Evolutionary conservation across 345 rosid species (phyloP), one percentile per base, ranked within the genome.

Genomic region (Salix caprea): DNA sequence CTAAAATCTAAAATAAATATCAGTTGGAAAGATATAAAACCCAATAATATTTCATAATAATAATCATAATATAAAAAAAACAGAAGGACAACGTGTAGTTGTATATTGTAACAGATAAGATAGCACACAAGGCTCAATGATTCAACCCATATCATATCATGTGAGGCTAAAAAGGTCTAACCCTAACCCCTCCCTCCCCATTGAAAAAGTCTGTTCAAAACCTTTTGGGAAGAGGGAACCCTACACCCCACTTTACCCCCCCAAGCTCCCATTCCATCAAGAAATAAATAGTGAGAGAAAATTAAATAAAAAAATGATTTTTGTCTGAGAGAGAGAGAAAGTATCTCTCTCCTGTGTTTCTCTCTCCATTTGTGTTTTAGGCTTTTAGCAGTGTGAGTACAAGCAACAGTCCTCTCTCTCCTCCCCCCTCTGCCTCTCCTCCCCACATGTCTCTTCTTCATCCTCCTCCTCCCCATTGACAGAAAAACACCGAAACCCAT

Each of bases 101-200:
- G 15, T 46, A 12, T 14, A 46, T 14, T 46, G 18, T 3, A 46
- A 0, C 14, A 14, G 65, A 77, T 62, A 67, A 71, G 77, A 72
- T 67, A 4, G 15, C 58, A 70, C 82, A 61, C 74, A 77, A 54
- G 76, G 62, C 75, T 82, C 79, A 84, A 82, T 86, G 83, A 87
- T 87, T 84, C 79, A 48, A 77, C 46, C 78, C 84, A 77, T 42
- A 18, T 74, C 61, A 71, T 21, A 60, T 72, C 84, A 77, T 65
- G 76, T 68, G 69, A 76, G 70, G 67, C 37, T 79, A 69, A 78
- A 82, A 78, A 76, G 72, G 81, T 62, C 39, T 48, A 44, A 62
- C 32, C 39, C 46, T 11, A 30, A 23, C 78, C 80, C 83, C 77
- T 72, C 79, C 65, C 28, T 8, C 81, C 68, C 28, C 52, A 28